phyloP scores from a whole-genome alignment of 345 rosid species.

The Eucalyptus sp. region DNA sequence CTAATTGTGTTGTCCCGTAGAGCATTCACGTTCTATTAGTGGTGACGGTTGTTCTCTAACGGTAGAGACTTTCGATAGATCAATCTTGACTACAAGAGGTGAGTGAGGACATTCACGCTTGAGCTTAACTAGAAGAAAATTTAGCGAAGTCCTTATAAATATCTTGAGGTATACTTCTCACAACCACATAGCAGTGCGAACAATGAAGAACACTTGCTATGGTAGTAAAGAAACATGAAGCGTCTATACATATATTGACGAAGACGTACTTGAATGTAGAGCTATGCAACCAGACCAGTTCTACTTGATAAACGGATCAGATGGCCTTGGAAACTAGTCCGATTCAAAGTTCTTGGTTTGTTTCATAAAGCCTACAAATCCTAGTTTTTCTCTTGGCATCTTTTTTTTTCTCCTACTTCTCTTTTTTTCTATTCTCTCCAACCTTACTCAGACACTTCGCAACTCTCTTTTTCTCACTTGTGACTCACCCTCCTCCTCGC shows the following conservation, averaged over 20 bases:
- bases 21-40: neutral
- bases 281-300: neutral
- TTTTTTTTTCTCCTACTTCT: neutral
- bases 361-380: neutral
- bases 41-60: neutral
- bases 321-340: too few relatives aligned
- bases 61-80: neutral
- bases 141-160: neutral
- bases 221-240: neutral
- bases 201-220: neutral
- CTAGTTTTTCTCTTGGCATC: neutral
- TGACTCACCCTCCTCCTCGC: neutral
- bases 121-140: neutral
- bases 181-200: neutral
- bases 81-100: neutral
- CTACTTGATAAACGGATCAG: neutral
- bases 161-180: neutral
- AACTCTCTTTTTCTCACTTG: neutral
- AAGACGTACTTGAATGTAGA: neutral
- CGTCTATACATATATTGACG: neutral
- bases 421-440: neutral
- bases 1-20: neutral
- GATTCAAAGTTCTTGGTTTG: accelerated
- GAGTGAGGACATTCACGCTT: neutral
- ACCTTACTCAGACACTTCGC: neutral